Base-by-base conservation (phyloP, 1,139 yeast genomes). In the Ogataea hybrid region DNA sequence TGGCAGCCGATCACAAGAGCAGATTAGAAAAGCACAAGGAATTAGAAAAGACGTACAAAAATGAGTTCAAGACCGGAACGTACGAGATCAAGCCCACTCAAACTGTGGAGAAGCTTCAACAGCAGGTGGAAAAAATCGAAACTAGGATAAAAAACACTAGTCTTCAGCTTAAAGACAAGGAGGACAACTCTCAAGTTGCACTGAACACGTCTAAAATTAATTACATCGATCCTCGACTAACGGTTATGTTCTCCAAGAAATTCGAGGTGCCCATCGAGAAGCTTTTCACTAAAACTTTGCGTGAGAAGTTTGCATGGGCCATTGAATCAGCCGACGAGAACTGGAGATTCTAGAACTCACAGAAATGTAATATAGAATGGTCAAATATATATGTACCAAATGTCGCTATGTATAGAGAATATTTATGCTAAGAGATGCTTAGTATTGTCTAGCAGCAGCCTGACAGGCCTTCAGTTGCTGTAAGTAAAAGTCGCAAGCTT, bases 401-500 rank as follows among this genome's bases (percentile, higher is more conserved):
- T 14, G 33, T 20, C 22, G 41, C 45, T 47, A 47, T 47, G 47
- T 47, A 47, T 47, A 47, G 9, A 31, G 38, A 25, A 6, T 30
- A 8, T 16, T 25, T 22, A 35, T 14, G 27, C 25, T 21, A 20
- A 25, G 25, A 16, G 6, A 15, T 18, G 17, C 25, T 34, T 77
- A 87, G 64, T 85, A 88, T 58, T 81, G 85, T 56, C 83, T 78
- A 47, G 96, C 74, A 57, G 97, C 96, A 67, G 86, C 92, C 72
- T 92, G 97, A 69, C 98, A 92, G 20, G 97, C 94, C 74, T 86
- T 90, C 67, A 92, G 81, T 72, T 90, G 97, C 71, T 90, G 97
- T 69, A 92, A 77, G 70, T 92, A 92, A 79, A 78, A 92, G 63
- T 89, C 97, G 71, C 98, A 92, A 56, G 85, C 82, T 71, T 89